Evolutionary conservation across 352 stramenopile genomes (phyloP).

Genomic region (Globisporangium sylvaticum): DNA sequence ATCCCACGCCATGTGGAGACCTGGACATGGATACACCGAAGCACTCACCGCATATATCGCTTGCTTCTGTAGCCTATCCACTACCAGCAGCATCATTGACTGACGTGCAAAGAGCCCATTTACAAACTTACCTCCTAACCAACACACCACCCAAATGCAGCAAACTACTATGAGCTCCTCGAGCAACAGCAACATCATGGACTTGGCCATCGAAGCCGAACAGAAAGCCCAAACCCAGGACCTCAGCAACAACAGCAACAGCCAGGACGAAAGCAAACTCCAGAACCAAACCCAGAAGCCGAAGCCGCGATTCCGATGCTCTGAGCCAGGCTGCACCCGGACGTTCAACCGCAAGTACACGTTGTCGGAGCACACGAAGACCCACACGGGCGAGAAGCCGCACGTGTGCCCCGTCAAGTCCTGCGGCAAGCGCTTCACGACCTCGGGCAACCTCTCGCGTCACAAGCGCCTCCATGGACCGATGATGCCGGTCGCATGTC

Average conservation of each 20-base stretch:
- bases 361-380: slow-evolving; percentile 71
- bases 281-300: background rate
- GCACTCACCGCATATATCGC: background rate
- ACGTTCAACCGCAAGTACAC: slow-evolving; percentile 69
- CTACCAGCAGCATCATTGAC: too few relatives aligned
- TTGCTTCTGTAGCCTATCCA: too few relatives aligned
- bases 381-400: slow-evolving; percentile 70
- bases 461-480: slow-evolving; percentile 23
- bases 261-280: too few relatives aligned
- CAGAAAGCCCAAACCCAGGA: background rate
- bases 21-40: slow-evolving; percentile 12
- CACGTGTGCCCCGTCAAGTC: slow-evolving; percentile 26
- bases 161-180: slow-evolving; percentile 1
- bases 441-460: slow-evolving; percentile 27
- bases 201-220: background rate
- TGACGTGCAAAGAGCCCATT: slow-evolving; percentile 2
- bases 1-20: background rate
- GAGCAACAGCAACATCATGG: background rate
- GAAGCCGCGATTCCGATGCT: slow-evolving; percentile 3
- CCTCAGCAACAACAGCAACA: background rate
- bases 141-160: background rate
- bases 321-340: slow-evolving; percentile 6
- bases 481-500: slow-evolving; percentile 10
- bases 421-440: slow-evolving; percentile 35
- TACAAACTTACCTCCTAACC: slow-evolving; percentile 3